phyloP scores from a whole-genome alignment of 2,329 filamentous ascomycete species.

The Chaetothyriales sp. region DNA sequence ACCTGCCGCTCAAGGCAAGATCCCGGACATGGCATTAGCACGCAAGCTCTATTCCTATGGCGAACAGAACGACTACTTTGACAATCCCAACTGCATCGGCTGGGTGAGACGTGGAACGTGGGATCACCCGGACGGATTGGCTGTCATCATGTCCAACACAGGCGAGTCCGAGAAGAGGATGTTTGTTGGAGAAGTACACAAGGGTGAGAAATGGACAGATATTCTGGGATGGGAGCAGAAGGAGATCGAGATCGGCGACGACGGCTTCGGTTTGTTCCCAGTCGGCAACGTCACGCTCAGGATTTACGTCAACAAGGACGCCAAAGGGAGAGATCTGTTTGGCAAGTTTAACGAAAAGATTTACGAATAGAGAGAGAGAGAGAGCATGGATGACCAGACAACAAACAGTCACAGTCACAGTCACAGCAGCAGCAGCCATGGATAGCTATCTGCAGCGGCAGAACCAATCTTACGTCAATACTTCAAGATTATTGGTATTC shows the following conservation, averaged over 20 bases:
- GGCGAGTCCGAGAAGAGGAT: constrained; percentile 38
- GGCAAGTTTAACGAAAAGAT: constrained; percentile 21
- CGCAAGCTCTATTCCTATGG: constrained; percentile 50
- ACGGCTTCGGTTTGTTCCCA: constrained; percentile 42
- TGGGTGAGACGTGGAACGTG: constrained; percentile 41
- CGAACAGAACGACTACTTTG: constrained; percentile 45
- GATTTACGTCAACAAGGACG: constrained; percentile 43
- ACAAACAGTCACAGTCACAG: neutral
- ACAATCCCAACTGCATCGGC: constrained; percentile 42
- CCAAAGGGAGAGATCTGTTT: constrained; percentile 34
- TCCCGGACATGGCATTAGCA: constrained; percentile 44
- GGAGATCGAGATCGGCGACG: constrained; percentile 40
- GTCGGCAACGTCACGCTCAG: constrained; percentile 36
- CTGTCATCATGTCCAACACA: constrained; percentile 39
- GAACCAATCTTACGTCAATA: no score
- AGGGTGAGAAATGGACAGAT: constrained; percentile 48
- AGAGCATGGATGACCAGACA: neutral
- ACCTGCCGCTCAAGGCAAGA: constrained; percentile 37
- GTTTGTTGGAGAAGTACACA: constrained; percentile 42
- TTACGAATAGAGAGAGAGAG: neutral
- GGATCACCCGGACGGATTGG: constrained; percentile 33
- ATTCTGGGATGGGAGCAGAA: constrained; percentile 39
- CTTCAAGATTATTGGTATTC: no score
- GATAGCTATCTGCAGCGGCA: no score
- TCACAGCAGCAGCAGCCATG: neutral